Evolutionary conservation across 1,284 basidiomycete species (phyloP).

Genomic region (Volvariella surrecta): DNA sequence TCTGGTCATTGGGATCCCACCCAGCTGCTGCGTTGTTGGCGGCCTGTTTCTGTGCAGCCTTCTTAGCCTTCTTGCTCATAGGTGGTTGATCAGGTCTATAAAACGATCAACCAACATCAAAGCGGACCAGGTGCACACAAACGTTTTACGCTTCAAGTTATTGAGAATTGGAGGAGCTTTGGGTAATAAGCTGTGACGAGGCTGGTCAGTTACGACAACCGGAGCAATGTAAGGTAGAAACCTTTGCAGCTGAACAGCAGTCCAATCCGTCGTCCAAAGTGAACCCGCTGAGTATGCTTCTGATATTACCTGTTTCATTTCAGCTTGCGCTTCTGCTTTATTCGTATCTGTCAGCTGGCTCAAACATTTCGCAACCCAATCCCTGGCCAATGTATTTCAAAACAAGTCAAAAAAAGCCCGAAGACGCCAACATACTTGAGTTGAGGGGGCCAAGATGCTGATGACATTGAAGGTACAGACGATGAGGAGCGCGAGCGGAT

Average conservation of each 20-base stretch:
- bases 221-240: constrained; percentile 17
- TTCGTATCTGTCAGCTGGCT: constrained; percentile 76
- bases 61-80: constrained; percentile 63
- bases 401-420: constrained; percentile 7
- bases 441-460: constrained; percentile 56
- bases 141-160: constrained; percentile 66
- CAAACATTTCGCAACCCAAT: constrained; percentile 79
- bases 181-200: constrained; percentile 46
- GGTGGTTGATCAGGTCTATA: constrained; percentile 30
- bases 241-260: constrained; percentile 74
- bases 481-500: no score
- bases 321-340: constrained; percentile 66
- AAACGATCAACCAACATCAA: constrained; percentile 2
- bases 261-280: constrained; percentile 87
- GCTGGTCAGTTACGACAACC: constrained; percentile 3
- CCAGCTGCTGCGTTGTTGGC: constrained; percentile 22
- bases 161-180: constrained; percentile 43
- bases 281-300: constrained; percentile 71
- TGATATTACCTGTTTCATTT: constrained; percentile 82
- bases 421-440: constrained; percentile 36
- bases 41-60: constrained; percentile 39
- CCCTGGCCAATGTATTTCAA: constrained; percentile 34
- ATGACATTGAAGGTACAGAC: constrained; percentile 34
- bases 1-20: constrained; percentile 55
- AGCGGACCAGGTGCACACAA: constrained; percentile 5